These are phyloP conservation scores for Solanum hybrid DNA, from an alignment of 305 asterid species.

Conservation along the genomic window DNA sequence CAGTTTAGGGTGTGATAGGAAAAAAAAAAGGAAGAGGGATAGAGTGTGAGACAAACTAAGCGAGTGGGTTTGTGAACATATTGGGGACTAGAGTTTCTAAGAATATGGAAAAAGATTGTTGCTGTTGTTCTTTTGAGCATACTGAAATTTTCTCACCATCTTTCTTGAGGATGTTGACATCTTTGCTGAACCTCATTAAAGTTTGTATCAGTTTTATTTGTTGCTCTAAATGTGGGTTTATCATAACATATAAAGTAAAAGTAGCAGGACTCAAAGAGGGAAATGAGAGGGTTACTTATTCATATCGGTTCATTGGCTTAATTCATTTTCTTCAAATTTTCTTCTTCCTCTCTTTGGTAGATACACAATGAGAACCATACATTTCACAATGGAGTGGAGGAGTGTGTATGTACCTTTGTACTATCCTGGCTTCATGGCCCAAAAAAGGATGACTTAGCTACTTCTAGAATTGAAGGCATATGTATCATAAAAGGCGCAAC, in stretches of 20 bases:
- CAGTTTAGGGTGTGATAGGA: not conserved
- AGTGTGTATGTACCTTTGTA: slow-evolving; percentile 43
- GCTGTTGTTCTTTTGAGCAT: not conserved
- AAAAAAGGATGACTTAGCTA: slow-evolving; percentile 21
- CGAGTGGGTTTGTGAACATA: not conserved
- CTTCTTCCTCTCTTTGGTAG: slow-evolving; percentile 10
- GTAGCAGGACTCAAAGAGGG: not conserved
- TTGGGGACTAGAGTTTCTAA: not conserved
- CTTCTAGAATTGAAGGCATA: slow-evolving; percentile 21
- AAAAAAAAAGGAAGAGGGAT: not conserved
- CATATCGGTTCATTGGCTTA: not conserved
- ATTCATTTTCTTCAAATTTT: not conserved
- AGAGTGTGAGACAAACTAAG: not conserved
- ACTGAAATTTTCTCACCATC: not conserved
- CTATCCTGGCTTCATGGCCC: slow-evolving; percentile 54
- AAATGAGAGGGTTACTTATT: not conserved
- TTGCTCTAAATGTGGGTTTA: not conserved
- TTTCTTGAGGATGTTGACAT: not conserved
- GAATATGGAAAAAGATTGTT: not conserved
- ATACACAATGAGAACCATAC: slow-evolving; percentile 31
- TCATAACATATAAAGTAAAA: not conserved
- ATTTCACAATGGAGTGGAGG: slow-evolving; percentile 32
- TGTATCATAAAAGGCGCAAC: slow-evolving; percentile 13
- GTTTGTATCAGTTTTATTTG: not conserved
- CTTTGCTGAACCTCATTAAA: not conserved